Evolutionary conservation across 208 protist species (phyloP).

Genomic region (Wallacemonas collosoma): DNA sequence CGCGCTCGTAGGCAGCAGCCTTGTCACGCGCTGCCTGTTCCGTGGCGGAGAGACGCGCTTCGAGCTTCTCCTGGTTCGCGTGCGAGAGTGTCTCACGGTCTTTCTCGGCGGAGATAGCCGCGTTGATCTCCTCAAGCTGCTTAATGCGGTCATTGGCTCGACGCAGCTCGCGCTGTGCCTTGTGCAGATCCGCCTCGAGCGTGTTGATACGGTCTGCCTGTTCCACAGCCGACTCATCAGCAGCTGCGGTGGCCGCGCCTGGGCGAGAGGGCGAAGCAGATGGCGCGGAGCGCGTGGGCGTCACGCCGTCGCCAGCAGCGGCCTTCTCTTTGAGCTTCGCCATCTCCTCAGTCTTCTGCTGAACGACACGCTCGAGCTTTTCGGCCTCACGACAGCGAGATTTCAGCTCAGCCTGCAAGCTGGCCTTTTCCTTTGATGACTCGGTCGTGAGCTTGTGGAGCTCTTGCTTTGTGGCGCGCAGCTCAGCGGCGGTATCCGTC

Average conservation of each 20-base stretch:
- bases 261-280: no score
- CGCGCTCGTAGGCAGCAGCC: not conserved
- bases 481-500: not conserved
- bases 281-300: not conserved
- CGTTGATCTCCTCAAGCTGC: constrained; percentile 23
- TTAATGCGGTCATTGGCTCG: constrained; percentile 18
- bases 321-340: constrained; percentile 21
- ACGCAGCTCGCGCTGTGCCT: constrained; percentile 15
- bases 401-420: constrained; percentile 2
- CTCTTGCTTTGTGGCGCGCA: not conserved
- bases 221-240: not conserved
- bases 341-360: constrained; percentile 6
- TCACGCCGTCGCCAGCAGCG: constrained; percentile 11
- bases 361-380: constrained; percentile 5
- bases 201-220: constrained; percentile 2
- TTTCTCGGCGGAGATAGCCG: not conserved
- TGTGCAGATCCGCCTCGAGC: not conserved
- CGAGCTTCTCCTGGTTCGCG: no score
- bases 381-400: constrained; percentile 8
- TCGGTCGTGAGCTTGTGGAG: constrained; percentile 12
- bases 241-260: no score
- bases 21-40: constrained; percentile 7
- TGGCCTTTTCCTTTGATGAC: not conserved
- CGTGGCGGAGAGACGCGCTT: no score
- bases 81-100: no score